Conservation (phyloP, 768 basidiomycete genomes). For the Imleria badia region DNA sequence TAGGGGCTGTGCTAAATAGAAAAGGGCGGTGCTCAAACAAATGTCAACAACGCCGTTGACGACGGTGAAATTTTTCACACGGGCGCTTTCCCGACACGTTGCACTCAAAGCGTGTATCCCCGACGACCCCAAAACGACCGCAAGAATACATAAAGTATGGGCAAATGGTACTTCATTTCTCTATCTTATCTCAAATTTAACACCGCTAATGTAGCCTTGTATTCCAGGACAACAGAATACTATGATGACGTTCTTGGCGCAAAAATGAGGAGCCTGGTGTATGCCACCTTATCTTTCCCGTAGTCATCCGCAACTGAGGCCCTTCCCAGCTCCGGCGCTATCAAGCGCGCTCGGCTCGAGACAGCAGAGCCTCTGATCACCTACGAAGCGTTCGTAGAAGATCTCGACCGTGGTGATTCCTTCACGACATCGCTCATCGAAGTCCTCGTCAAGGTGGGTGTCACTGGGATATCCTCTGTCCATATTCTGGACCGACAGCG, state of each 20-base stretch:
- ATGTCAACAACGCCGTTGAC: conserved; percentile 21
- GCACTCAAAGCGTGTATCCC: conserved; percentile 5
- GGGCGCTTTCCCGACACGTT: conserved; percentile 24
- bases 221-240: conserved; percentile 64
- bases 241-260: conserved; percentile 70
- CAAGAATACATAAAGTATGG: conserved; percentile 45
- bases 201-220: background rate
- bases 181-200: background rate
- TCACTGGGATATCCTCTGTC: background rate
- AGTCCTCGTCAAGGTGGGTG: conserved; percentile 71
- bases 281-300: conserved; percentile 31
- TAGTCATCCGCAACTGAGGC: background rate
- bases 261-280: conserved; percentile 81
- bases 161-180: conserved; percentile 58
- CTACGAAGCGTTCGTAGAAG: conserved; percentile 74
- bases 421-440: conserved; percentile 77
- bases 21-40: conserved; percentile 7
- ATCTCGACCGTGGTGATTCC: conserved; percentile 75
- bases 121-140: conserved; percentile 8
- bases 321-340: conserved; percentile 61
- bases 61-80: conserved; percentile 19
- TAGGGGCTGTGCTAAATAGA: background rate
- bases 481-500: background rate
- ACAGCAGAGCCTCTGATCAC: conserved; percentile 61
- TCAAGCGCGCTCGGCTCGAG: conserved; percentile 67